Base-by-base conservation (phyloP, 768 basidiomycete genomes). In the Neoboletus brunneissimus region DNA sequence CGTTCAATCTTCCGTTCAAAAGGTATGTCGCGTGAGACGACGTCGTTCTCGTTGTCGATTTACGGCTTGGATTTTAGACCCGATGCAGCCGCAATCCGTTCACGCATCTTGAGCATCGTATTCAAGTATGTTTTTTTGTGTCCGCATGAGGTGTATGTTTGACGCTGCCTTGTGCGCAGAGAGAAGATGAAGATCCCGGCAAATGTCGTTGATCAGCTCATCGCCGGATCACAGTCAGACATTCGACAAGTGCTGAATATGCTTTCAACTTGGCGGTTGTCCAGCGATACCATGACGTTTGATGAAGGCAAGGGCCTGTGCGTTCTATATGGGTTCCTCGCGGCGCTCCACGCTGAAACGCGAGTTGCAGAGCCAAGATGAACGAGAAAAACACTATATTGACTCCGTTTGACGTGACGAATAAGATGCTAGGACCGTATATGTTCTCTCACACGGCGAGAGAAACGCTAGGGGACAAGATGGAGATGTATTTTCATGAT, bases 161-260 rank as follows among this genome's bases (percentile, higher is more conserved):
- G 35, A 61, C 44, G 5, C 18, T 42, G 1, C 12, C 6, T 54
- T 15, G 8, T 45, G 20, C 4, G 38, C 58, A 95, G 93, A 71
- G 97, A 99, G 72, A 91, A 91, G 62, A 82, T 99, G 84, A 89
- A 91, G 71, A 77, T 98, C n/a, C 89, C 91, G 0, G 84, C 86
- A 0, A 91, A 91, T 55, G 96, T 95, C 41, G 73, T 98, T 34
- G 97, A 99, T 66, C 91, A 97, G 69, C 87, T 99, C 32, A 83
- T 98, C 54, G 72, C 76, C 2, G 91, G 96, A 5, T 81, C 94
- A 2, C 91, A 97, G 64, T 96, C 95, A 2, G 97, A 99, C 72
- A 96, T 99, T 55, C 89, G 97, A 4, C 96, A 96, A 69, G 92
- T 98, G 20, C 75, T 99, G 57, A 98, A 98, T 70, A 98, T 99